These are phyloP conservation scores for Solanum virginianum DNA, from an alignment of 257 asterid species.

Conservation along the genomic window DNA sequence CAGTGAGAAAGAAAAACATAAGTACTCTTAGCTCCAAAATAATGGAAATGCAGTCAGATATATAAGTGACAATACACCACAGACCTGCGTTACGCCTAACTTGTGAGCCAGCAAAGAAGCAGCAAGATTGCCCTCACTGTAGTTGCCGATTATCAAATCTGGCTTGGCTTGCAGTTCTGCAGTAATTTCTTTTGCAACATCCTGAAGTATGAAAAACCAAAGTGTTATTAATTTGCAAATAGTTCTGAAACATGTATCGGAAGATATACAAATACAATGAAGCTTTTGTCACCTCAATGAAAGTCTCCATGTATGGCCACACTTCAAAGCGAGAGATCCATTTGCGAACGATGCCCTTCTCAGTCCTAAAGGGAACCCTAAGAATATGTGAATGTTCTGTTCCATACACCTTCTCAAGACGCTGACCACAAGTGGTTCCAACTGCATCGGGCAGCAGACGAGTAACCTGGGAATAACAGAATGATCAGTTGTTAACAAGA, in stretches of 20 bases:
- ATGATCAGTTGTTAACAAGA: background rate
- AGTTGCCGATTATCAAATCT: constrained; percentile 88
- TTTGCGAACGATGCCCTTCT: constrained; percentile 8
- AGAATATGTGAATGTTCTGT: constrained; percentile 47
- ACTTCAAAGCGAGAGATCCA: constrained; percentile 19
- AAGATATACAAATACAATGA: background rate
- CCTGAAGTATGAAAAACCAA: constrained; percentile 20
- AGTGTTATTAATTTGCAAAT: background rate
- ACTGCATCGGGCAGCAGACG: constrained; percentile 93
- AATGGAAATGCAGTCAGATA: background rate
- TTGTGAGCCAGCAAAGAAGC: constrained; percentile 93
- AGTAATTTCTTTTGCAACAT: constrained; percentile 72
- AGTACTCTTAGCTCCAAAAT: background rate
- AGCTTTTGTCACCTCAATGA: constrained; percentile 13
- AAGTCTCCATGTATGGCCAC: constrained; percentile 20
- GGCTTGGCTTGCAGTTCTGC: constrained; percentile 80
- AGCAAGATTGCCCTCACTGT: constrained; percentile 92
- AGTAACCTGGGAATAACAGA: constrained; percentile 45
- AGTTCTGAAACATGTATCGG: background rate
- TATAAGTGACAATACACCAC: background rate
- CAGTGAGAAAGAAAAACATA: background rate
- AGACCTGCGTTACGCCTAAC: constrained; percentile 85
- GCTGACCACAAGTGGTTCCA: constrained; percentile 93
- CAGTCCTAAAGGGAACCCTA: constrained; percentile 14
- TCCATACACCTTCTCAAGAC: constrained; percentile 80